A percentile compares a stretch with the other conserved stretches of the same genome.
Evolutionary conservation across 805 yeast genomes (phyloP).

Genomic region (Candida broadrunensis): DNA sequence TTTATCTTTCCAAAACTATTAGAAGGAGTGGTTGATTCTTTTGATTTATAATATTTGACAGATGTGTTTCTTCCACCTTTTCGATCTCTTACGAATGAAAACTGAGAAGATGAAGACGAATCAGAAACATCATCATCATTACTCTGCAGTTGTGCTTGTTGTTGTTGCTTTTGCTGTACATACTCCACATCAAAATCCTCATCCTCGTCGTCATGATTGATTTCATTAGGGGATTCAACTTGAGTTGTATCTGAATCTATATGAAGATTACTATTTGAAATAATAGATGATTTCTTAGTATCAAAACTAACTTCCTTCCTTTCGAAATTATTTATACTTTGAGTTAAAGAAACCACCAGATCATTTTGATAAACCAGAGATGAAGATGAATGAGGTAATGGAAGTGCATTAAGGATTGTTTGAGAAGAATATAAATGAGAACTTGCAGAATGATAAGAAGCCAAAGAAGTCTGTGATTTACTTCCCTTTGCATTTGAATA

Average conservation of each 20-base stretch:
- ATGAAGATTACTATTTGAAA: not conserved
- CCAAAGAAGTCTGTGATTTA: not conserved
- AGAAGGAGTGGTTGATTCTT: slow-evolving; percentile 4
- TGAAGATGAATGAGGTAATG: not conserved
- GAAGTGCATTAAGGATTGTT: not conserved
- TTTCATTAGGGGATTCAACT: not conserved
- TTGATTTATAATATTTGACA: slow-evolving; percentile 40
- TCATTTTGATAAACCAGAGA: not conserved
- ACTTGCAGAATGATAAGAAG: not conserved
- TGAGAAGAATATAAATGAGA: not conserved
- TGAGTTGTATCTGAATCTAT: not conserved
- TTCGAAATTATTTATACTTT: slow-evolving; percentile 10
- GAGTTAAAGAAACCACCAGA: slow-evolving; percentile 5
- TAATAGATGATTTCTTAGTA: not conserved
- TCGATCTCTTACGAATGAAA: slow-evolving; percentile 39
- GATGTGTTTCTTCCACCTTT: slow-evolving; percentile 43
- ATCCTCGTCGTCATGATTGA: slow-evolving; percentile 1
- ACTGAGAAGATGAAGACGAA: slow-evolving; percentile 31
- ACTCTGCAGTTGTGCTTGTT: not conserved
- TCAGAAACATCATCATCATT: slow-evolving; percentile 8
- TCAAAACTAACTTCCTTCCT: slow-evolving; percentile 8
- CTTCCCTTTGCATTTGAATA: not conserved
- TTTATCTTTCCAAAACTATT: slow-evolving; percentile 10
- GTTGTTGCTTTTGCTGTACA: slow-evolving; percentile 1
- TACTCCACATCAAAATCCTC: not conserved